These are phyloP conservation scores for Pachyrhizus erosus DNA, from an alignment of 306 rosid genomes.

Conservation along the genomic window DNA sequence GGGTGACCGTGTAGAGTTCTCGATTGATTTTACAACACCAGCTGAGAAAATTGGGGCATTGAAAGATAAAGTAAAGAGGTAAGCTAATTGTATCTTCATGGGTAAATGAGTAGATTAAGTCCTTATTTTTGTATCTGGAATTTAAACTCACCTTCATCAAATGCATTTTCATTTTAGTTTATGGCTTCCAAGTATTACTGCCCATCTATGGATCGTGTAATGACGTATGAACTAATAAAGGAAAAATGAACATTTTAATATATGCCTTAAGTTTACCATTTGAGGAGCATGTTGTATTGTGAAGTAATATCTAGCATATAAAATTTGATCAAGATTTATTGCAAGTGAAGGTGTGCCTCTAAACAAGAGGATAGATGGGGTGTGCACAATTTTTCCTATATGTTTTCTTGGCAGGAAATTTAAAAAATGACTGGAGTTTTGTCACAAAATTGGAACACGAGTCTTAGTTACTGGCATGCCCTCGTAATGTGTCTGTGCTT, in stretches of 20 bases:
- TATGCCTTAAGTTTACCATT: background rate
- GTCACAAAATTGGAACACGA: background rate
- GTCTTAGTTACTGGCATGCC: background rate
- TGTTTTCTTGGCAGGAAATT: background rate
- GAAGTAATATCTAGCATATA: background rate
- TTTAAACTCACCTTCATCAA: slow-evolving; percentile 18
- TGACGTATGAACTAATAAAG: background rate
- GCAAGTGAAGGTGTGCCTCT: slow-evolving; percentile 5
- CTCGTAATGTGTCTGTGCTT: background rate
- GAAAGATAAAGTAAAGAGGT: slow-evolving; percentile 66
- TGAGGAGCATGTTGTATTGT: background rate
- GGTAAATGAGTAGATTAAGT: background rate
- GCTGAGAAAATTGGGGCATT: slow-evolving; percentile 72
- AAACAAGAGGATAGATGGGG: background rate
- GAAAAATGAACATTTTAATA: background rate
- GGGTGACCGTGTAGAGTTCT: slow-evolving; percentile 70
- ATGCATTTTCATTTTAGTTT: background rate
- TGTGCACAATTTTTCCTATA: background rate
- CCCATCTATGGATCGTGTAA: background rate
- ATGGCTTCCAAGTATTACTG: background rate
- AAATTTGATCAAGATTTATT: background rate
- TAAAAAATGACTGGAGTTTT: background rate
- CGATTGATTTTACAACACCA: slow-evolving; percentile 72
- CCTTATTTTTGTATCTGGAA: background rate
- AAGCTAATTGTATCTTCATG: slow-evolving; percentile 36